A percentile compares a stretch with the other conserved stretches of the same genome.
Evolutionary conservation across 2,329 filamentous ascomycete species (phyloP).

Genomic region (Scytalidium sp.): DNA sequence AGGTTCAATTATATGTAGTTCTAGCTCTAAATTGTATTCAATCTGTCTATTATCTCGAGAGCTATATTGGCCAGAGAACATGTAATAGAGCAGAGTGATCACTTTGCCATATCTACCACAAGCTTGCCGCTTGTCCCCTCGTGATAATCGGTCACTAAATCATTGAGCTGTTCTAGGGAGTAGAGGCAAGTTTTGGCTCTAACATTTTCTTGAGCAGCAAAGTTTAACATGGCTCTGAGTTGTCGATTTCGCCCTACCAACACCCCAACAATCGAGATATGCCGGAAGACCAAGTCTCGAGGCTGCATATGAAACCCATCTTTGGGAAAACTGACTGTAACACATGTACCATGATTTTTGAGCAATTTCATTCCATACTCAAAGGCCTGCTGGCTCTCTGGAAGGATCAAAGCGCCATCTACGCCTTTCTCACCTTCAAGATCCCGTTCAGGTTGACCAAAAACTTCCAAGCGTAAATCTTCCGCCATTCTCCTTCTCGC

Average conservation of each 20-base stretch:
- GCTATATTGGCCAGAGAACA: neutral
- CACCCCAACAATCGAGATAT: constrained; percentile 38
- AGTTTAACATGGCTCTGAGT: constrained; percentile 37
- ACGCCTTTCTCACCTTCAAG: constrained; percentile 38
- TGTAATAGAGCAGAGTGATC: neutral
- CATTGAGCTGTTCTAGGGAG: constrained; percentile 33
- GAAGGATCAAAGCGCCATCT: constrained; percentile 43
- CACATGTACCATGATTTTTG: constrained; percentile 40
- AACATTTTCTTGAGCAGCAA: constrained; percentile 32
- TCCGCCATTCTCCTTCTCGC: constrained; percentile 26
- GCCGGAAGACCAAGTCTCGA: constrained; percentile 39
- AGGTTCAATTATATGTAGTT: no score
- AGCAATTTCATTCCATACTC: constrained; percentile 42
- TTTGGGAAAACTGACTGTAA: constrained; percentile 43
- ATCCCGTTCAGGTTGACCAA: constrained; percentile 27
- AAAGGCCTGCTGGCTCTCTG: constrained; percentile 43
- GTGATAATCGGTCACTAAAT: constrained; percentile 40
- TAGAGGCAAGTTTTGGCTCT: constrained; percentile 32
- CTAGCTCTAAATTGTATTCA: no score
- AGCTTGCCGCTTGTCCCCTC: constrained; percentile 41
- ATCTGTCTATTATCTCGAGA: neutral
- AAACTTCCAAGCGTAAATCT: constrained; percentile 24
- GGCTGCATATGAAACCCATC: constrained; percentile 39
- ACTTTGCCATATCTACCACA: constrained; percentile 32
- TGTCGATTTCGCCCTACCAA: constrained; percentile 38